A percentile compares a stretch with the other conserved stretches of the same genome.
These are phyloP conservation scores for Coprinopsis cinerea DNA, from an alignment of 768 basidiomycete species.

Conservation along the genomic window DNA sequence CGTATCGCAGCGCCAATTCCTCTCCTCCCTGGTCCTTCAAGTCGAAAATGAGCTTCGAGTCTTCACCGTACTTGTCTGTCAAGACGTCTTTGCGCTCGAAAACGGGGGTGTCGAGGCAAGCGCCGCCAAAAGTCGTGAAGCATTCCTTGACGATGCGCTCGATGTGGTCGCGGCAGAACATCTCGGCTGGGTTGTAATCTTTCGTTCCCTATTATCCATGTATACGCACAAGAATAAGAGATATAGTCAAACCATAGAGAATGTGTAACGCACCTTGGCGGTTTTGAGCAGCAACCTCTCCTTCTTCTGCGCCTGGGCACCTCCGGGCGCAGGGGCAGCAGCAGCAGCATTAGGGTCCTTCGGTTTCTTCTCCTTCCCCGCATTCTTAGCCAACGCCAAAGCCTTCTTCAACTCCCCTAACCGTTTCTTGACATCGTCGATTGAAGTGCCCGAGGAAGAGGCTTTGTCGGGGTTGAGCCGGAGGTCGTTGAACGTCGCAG, in stretches of 20 bases:
- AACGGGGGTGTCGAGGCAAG: slow-evolving; percentile 94
- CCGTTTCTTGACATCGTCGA: slow-evolving; percentile 64
- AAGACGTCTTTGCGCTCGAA: slow-evolving; percentile 97
- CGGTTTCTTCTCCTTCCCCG: slow-evolving; percentile 35
- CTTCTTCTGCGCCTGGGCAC: slow-evolving; percentile 52
- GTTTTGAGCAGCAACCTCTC: slow-evolving; percentile 80
- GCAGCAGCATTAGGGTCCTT: slow-evolving; percentile 26
- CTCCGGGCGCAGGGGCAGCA: slow-evolving; percentile 32
- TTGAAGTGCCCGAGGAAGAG: slow-evolving; percentile 35
- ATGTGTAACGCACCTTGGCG: slow-evolving; percentile 63
- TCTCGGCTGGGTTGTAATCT: slow-evolving; percentile 90
- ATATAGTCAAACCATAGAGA: neutral
- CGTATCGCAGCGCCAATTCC: slow-evolving; percentile 89
- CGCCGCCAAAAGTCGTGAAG: slow-evolving; percentile 85
- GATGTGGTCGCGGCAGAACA: slow-evolving; percentile 87
- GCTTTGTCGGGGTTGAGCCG: slow-evolving; percentile 31
- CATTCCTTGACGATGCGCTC: slow-evolving; percentile 82
- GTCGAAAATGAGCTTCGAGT: slow-evolving; percentile 96
- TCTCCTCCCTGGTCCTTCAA: slow-evolving; percentile 97
- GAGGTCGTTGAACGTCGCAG: slow-evolving; percentile 55
- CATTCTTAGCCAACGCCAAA: slow-evolving; percentile 37
- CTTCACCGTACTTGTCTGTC: slow-evolving; percentile 96
- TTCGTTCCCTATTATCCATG: slow-evolving; percentile 69
- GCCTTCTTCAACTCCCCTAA: slow-evolving; percentile 64
- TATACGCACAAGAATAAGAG: too few species aligned